phyloP scores from a whole-genome alignment of 2,329 filamentous ascomycete species.

The Pezicula rhizophila region DNA sequence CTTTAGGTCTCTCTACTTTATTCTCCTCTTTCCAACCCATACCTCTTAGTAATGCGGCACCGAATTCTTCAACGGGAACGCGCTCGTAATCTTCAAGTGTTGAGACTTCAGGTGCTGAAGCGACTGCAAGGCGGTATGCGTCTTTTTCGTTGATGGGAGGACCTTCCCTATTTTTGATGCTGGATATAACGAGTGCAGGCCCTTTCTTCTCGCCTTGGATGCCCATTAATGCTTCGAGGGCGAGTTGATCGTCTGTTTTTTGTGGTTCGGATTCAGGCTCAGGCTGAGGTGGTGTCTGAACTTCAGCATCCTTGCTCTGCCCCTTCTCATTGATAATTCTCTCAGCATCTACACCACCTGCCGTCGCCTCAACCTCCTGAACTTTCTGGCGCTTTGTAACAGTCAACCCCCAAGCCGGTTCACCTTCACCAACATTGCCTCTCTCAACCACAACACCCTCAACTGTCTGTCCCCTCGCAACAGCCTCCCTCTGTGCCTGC shows the following conservation, averaged over 20 bases:
- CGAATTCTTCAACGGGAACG: slow-evolving; percentile 91
- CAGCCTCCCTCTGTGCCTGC: slow-evolving; percentile 38
- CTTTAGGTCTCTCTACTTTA: slow-evolving; percentile 48
- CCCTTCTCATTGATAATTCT: not conserved
- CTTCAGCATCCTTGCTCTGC: slow-evolving; percentile 23
- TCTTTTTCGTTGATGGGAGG: slow-evolving; percentile 51
- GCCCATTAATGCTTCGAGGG: slow-evolving; percentile 61
- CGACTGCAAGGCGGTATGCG: slow-evolving; percentile 64
- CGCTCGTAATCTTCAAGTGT: slow-evolving; percentile 80
- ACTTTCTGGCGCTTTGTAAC: slow-evolving; percentile 27
- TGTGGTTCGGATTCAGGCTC: slow-evolving; percentile 18
- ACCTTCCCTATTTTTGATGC: slow-evolving; percentile 17
- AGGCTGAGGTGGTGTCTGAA: slow-evolving; percentile 4
- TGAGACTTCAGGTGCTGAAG: slow-evolving; percentile 66
- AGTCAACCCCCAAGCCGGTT: slow-evolving; percentile 41
- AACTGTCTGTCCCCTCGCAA: slow-evolving; percentile 19
- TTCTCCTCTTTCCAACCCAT: slow-evolving; percentile 86
- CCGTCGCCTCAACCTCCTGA: slow-evolving; percentile 26
- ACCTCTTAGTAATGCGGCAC: slow-evolving; percentile 78
- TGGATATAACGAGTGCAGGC: slow-evolving; percentile 46
- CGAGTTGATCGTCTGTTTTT: slow-evolving; percentile 54
- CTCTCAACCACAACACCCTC: slow-evolving; percentile 45
- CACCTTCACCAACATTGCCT: slow-evolving; percentile 15
- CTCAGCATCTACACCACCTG: slow-evolving; percentile 20
- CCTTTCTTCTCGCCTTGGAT: slow-evolving; percentile 39